These are phyloP conservation scores for Solanum rostratum DNA, from an alignment of 257 asterid species.

Conservation along the genomic window DNA sequence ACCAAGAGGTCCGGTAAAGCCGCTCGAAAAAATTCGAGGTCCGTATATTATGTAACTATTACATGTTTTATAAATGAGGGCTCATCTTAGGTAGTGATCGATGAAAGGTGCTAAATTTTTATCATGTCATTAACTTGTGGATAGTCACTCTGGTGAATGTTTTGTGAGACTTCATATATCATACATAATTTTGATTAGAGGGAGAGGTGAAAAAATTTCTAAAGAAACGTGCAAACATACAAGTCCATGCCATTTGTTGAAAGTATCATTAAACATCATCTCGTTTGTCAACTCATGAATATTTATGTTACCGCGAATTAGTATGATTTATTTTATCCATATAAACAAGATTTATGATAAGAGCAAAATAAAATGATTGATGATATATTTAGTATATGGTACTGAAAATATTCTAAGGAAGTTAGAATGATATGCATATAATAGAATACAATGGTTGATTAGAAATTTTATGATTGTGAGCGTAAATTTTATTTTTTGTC, in stretches of 20 bases:
- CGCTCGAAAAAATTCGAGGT: no score
- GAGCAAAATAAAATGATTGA: neutral
- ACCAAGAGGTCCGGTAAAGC: no score
- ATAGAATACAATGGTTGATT: no score
- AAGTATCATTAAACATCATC: no score
- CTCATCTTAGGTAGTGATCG: neutral
- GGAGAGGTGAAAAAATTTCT: neutral
- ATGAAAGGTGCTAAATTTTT: neutral
- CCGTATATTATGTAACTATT: neutral
- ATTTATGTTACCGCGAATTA: neutral
- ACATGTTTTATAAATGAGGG: neutral
- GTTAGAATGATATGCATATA: no score
- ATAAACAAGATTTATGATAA: neutral
- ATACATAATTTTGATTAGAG: neutral
- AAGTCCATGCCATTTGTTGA: no score
- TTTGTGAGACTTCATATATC: neutral
- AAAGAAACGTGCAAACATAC: neutral
- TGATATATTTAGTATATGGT: no score
- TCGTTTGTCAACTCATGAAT: neutral
- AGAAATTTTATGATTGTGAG: no score
- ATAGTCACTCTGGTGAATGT: neutral
- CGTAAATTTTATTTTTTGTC: no score
- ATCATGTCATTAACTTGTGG: neutral
- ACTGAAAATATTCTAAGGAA: no score
- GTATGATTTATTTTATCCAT: neutral